These are phyloP conservation scores for Penicillium ochrochloron DNA, from an alignment of 495 filamentous ascomycete genomes.

Conservation along the genomic window DNA sequence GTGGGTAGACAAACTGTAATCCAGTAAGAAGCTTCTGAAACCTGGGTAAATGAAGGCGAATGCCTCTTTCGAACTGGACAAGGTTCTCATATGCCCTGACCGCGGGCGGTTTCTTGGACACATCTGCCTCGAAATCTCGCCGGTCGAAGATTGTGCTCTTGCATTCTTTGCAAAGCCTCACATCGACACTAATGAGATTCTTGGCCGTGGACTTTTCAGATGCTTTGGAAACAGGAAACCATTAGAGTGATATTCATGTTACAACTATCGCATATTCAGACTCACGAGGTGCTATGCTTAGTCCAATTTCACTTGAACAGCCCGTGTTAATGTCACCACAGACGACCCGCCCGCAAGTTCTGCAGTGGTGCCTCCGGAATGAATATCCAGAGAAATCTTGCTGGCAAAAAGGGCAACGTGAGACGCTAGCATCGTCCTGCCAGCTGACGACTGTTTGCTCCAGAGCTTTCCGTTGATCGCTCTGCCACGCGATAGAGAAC, in stretches of 20 bases:
- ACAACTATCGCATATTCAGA: constrained; percentile 14
- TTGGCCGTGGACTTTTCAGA: constrained; percentile 62
- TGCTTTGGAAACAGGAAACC: constrained; percentile 46
- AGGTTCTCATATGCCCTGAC: constrained; percentile 86
- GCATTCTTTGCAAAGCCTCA: constrained; percentile 93
- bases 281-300: constrained; percentile 76
- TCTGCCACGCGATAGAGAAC: constrained; percentile 65
- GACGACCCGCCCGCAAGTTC: constrained; percentile 89
- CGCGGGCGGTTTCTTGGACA: constrained; percentile 70
- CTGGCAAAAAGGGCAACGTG: constrained; percentile 87
- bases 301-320: constrained; percentile 82
- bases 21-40: constrained; percentile 81
- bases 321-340: constrained; percentile 83
- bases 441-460: constrained; percentile 93
- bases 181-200: constrained; percentile 69
- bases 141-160: constrained; percentile 81
- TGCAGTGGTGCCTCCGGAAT: constrained; percentile 91
- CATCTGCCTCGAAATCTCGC: constrained; percentile 76
- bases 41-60: constrained; percentile 78
- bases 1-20: constrained; percentile 56
- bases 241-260: constrained; percentile 23
- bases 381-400: constrained; percentile 91
- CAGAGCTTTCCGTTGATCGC: constrained; percentile 70
- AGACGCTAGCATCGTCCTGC: constrained; percentile 87
- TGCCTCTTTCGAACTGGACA: constrained; percentile 86